Evolutionary conservation across 2,329 filamentous ascomycete genomes (phyloP).

Genomic region (Fusarium beomiforme): DNA sequence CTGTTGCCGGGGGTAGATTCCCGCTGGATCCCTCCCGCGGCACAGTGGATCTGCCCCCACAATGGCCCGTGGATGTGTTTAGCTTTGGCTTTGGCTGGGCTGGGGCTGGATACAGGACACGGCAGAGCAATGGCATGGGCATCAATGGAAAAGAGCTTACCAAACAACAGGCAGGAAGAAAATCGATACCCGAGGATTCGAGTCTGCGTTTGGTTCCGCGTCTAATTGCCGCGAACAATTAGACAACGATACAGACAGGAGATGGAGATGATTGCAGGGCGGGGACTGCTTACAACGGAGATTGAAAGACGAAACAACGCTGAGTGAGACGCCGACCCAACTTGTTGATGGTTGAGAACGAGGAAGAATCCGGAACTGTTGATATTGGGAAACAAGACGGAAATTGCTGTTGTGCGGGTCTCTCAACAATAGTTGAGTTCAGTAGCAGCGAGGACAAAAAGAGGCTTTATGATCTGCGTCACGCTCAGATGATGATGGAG

Average conservation of each 20-base stretch:
- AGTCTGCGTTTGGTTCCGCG: conserved; percentile 10
- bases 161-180: conserved; percentile 26
- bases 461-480: conserved; percentile 31
- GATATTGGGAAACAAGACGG: conserved; percentile 13
- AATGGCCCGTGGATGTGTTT: conserved; percentile 3
- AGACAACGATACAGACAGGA: conserved; percentile 2
- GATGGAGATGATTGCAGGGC: background rate
- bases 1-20: conserved; percentile 37
- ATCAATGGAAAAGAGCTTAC: conserved; percentile 33
- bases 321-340: conserved; percentile 22
- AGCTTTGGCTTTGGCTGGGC: background rate
- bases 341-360: conserved; percentile 22
- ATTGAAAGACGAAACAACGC: conserved; percentile 24
- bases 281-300: conserved; percentile 14
- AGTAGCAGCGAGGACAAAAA: conserved; percentile 5
- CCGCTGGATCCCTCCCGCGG: conserved; percentile 33
- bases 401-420: background rate
- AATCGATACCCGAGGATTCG: conserved; percentile 21
- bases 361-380: conserved; percentile 22
- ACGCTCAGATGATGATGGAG: conserved; percentile 20
- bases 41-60: conserved; percentile 33
- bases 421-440: conserved; percentile 15
- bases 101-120: conserved; percentile 21
- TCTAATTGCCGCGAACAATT: conserved; percentile 24
- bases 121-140: conserved; percentile 14